Conservation (phyloP, 257 asterid genomes). For the Fraxinus anomala region DNA sequence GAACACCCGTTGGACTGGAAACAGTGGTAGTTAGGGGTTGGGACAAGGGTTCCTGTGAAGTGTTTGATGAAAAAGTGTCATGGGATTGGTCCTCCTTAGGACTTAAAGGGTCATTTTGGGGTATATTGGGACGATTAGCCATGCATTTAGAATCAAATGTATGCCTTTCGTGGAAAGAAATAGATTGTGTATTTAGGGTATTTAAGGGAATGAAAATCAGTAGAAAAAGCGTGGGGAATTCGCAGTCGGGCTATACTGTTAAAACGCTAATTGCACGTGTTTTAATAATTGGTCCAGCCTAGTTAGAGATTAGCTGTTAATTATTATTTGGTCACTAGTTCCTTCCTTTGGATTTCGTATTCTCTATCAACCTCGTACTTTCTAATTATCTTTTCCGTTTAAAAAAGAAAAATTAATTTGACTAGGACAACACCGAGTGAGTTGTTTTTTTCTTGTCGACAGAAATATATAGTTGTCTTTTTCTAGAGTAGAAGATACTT, state of each 20-base stretch:
- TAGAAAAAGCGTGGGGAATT: conserved; percentile 45
- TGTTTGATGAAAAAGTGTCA: neutral
- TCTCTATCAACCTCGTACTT: neutral
- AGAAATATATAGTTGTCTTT: no score
- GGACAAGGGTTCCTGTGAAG: neutral
- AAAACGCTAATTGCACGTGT: neutral
- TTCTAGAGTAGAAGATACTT: no score
- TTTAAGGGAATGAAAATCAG: conserved; percentile 19
- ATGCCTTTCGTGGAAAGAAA: neutral
- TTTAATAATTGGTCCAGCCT: neutral
- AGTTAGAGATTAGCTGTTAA: neutral
- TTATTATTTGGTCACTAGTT: neutral
- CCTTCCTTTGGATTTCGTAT: neutral
- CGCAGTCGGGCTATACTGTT: conserved; percentile 33
- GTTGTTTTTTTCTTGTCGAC: no score
- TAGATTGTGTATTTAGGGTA: neutral
- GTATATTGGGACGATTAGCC: conserved; percentile 8
- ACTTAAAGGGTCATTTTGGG: conserved; percentile 2
- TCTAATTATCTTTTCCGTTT: neutral
- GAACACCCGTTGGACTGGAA: conserved; percentile 9
- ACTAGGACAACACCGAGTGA: no score
- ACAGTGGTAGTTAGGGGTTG: conserved; percentile 15
- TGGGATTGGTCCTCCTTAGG: neutral
- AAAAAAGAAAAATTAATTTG: no score
- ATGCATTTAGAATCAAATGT: conserved; percentile 28